Percentiles rank a stretch among this genome's conserved stretches.
Evolutionary conservation across 176 grass and related monocot genomes (phyloP).

Genomic region (Olyra latifolia): DNA sequence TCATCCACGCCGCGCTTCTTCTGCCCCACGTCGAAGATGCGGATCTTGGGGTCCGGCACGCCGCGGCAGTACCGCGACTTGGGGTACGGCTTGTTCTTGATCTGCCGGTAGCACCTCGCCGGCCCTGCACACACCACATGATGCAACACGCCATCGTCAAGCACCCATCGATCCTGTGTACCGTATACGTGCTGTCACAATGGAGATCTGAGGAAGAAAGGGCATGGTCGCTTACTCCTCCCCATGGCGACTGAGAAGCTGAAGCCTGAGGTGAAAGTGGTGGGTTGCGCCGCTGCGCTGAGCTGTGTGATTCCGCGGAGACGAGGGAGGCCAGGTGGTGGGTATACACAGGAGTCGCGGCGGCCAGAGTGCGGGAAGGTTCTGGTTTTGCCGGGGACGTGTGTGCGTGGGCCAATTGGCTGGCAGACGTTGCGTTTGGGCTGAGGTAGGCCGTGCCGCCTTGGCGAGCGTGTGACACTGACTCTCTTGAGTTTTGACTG

Average conservation of each 20-base stretch:
- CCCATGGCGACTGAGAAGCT: slow-evolving; percentile 19
- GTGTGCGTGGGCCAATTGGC: background rate
- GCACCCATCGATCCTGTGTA: no score
- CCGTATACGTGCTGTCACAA: no score
- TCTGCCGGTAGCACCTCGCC: slow-evolving; percentile 51
- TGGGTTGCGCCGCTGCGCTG: background rate
- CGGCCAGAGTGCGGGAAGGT: slow-evolving; percentile 16
- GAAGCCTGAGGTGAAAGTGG: background rate
- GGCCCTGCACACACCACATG: no score
- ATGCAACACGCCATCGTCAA: no score
- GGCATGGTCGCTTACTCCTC: slow-evolving; percentile 40
- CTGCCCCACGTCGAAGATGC: slow-evolving; percentile 56
- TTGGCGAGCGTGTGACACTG: no score
- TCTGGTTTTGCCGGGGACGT: slow-evolving; percentile 17
- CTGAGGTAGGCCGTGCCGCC: no score
- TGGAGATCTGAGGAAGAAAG: no score
- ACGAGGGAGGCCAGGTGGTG: slow-evolving; percentile 7
- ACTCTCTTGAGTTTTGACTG: no score
- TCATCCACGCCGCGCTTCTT: slow-evolving; percentile 55
- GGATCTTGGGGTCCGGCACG: slow-evolving; percentile 56
- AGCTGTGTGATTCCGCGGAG: background rate
- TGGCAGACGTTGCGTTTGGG: no score
- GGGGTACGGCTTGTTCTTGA: slow-evolving; percentile 60
- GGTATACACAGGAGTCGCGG: background rate
- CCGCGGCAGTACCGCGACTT: slow-evolving; percentile 49